Percentiles rank a stretch among this genome's conserved stretches.
Conservation (phyloP, 768 basidiomycete species). For the Tylopilus plumbeoviolaceoides region DNA sequence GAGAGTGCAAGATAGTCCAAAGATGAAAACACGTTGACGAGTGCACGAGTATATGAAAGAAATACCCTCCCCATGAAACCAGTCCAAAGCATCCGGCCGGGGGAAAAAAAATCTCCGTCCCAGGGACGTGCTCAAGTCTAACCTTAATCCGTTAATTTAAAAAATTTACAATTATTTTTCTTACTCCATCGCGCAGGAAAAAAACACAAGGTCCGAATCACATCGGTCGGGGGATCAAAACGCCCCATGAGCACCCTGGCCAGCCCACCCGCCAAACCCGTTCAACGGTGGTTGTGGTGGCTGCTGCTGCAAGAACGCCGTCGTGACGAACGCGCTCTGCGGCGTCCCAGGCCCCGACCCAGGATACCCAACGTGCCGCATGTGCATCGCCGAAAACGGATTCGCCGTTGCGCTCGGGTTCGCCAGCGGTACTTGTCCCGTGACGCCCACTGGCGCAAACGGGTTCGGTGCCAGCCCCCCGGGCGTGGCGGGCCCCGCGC, state of each 20-base stretch:
- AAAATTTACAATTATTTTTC: no score
- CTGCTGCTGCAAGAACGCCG: constrained; percentile 22
- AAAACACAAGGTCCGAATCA: no score
- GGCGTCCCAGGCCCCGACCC: constrained; percentile 19
- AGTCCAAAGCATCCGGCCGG: neutral
- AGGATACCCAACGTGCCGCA: constrained; percentile 14
- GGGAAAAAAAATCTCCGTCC: neutral
- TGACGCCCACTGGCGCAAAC: constrained; percentile 3
- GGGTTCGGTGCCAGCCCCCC: constrained; percentile 19
- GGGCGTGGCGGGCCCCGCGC: neutral
- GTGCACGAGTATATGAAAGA: neutral
- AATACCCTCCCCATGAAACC: neutral
- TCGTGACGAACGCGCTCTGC: constrained; percentile 23
- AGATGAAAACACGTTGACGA: neutral
- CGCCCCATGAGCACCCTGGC: constrained; percentile 12
- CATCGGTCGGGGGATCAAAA: constrained; percentile 5
- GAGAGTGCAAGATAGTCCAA: neutral
- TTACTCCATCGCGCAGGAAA: neutral
- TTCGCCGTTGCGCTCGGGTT: constrained; percentile 1
- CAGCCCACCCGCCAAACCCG: constrained; percentile 19
- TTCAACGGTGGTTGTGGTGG: constrained; percentile 17
- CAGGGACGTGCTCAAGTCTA: neutral
- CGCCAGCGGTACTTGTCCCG: constrained; percentile 25
- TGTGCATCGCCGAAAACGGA: constrained; percentile 18
- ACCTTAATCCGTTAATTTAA: no score